Conservation (phyloP, 1,139 yeast species). For the Hyphopichia buzzinii region DNA sequence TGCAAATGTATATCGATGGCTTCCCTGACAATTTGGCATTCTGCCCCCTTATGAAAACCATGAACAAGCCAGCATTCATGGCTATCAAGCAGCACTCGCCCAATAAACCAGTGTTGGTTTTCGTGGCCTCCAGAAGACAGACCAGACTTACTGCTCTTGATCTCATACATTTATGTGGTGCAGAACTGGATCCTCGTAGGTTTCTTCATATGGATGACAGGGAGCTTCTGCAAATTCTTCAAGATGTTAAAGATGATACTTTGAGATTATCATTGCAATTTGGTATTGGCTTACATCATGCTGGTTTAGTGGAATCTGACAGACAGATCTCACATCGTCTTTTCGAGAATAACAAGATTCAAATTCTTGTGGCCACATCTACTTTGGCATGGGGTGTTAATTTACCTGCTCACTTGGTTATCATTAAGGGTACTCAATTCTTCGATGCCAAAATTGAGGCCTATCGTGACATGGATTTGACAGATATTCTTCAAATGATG, state of each 20-base stretch:
- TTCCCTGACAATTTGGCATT: constrained; percentile 93
- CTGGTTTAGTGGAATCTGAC: constrained; percentile 91
- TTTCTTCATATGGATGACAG: constrained; percentile 75
- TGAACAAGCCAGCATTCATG: constrained; percentile 97
- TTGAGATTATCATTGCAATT: constrained; percentile 80
- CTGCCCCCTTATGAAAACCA: constrained; percentile 93
- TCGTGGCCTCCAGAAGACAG: constrained; percentile 96
- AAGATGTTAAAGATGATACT: constrained; percentile 84
- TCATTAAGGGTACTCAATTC: constrained; percentile 90
- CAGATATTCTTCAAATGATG: constrained; percentile 90
- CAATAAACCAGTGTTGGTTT: constrained; percentile 83
- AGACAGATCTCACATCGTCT: constrained; percentile 83
- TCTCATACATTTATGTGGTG: constrained; percentile 88
- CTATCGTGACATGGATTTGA: constrained; percentile 84
- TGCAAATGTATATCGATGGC: constrained; percentile 97
- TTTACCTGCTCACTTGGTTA: constrained; percentile 89
- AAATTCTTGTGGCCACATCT: constrained; percentile 88
- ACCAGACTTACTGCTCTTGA: constrained; percentile 94
- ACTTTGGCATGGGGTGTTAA: constrained; percentile 98
- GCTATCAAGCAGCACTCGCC: constrained; percentile 97
- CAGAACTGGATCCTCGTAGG: constrained; percentile 89
- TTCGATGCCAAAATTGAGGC: constrained; percentile 81
- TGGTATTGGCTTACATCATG: constrained; percentile 97
- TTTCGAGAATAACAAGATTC: constrained; percentile 83
- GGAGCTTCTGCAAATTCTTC: constrained; percentile 64